Evolutionary conservation across 768 basidiomycete genomes (phyloP).

Genomic region (Tephrocybe rancida): DNA sequence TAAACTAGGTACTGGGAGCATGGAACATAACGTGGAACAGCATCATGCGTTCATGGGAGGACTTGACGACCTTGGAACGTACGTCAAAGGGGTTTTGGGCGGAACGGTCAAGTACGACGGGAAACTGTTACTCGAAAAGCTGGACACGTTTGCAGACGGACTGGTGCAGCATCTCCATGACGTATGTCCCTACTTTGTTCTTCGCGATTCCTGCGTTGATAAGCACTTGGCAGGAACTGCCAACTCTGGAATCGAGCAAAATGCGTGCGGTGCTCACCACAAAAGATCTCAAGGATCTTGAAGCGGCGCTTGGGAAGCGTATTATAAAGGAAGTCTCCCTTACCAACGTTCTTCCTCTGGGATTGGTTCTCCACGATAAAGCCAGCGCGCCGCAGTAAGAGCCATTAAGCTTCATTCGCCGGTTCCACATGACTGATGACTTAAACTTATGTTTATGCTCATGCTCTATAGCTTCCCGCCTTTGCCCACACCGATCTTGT

Average conservation of each 20-base stretch:
- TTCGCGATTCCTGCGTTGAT: neutral
- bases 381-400: conserved; percentile 23
- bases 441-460: too few relatives aligned
- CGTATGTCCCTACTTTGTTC: neutral
- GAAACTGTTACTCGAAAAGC: conserved; percentile 18
- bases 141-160: conserved; percentile 27
- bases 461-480: conserved; percentile 26
- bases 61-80: conserved; percentile 23
- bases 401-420: too few relatives aligned
- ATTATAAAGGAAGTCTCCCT: conserved; percentile 22
- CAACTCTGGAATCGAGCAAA: conserved; percentile 23
- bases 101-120: conserved; percentile 58
- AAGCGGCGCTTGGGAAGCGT: conserved; percentile 19
- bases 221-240: conserved; percentile 23
- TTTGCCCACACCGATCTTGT: conserved; percentile 24
- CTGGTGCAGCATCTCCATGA: conserved; percentile 27
- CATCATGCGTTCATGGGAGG: conserved; percentile 27
- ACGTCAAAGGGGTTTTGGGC: conserved; percentile 58
- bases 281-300: conserved; percentile 25
- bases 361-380: conserved; percentile 22
- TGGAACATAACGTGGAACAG: conserved; percentile 27
- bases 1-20: conserved; percentile 24
- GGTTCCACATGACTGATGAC: too few relatives aligned
- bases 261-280: conserved; percentile 26
- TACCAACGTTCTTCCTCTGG: conserved; percentile 24